Evolutionary conservation across 1,284 basidiomycete genomes (phyloP).

Genomic region (Ceratobasidium sp.): DNA sequence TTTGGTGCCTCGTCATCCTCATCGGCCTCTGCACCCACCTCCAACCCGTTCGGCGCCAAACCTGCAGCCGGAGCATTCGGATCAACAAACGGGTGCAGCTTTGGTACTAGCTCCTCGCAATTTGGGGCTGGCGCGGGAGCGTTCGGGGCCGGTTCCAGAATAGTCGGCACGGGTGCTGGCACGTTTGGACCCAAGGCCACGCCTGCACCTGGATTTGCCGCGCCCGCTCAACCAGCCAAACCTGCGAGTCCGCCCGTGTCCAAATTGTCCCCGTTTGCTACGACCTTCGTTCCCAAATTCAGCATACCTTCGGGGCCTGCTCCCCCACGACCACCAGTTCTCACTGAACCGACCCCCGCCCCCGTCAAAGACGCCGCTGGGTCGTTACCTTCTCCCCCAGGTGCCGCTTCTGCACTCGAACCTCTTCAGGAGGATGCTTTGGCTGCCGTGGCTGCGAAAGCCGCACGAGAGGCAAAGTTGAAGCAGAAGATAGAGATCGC

Average conservation of each 20-base stretch:
- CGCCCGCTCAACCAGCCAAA: neutral
- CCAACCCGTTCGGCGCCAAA: constrained; percentile 21
- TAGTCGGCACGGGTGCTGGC: constrained; percentile 7
- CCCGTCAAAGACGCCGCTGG: neutral
- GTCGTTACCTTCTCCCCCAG: neutral
- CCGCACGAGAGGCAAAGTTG: constrained; percentile 31
- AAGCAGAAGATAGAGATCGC: constrained; percentile 29
- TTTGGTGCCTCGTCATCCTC: neutral
- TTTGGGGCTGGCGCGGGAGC: constrained; percentile 31
- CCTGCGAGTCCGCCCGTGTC: neutral
- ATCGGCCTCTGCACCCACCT: neutral
- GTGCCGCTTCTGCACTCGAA: neutral
- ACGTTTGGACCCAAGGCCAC: neutral
- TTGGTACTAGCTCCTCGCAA: neutral
- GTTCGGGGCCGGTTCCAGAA: constrained; percentile 11
- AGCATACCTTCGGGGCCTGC: neutral
- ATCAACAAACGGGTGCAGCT: neutral
- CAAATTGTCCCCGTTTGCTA: constrained; percentile 28
- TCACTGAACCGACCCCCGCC: neutral
- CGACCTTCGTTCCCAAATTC: constrained; percentile 39
- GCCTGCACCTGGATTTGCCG: neutral
- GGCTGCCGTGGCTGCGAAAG: constrained; percentile 28
- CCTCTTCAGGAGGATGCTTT: neutral
- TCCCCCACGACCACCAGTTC: neutral
- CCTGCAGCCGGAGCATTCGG: neutral